Evolutionary conservation across 164 flowering plant species (phyloP), one percentile per base, ranked within the genome.

Genomic region (Vitis riparia): DNA sequence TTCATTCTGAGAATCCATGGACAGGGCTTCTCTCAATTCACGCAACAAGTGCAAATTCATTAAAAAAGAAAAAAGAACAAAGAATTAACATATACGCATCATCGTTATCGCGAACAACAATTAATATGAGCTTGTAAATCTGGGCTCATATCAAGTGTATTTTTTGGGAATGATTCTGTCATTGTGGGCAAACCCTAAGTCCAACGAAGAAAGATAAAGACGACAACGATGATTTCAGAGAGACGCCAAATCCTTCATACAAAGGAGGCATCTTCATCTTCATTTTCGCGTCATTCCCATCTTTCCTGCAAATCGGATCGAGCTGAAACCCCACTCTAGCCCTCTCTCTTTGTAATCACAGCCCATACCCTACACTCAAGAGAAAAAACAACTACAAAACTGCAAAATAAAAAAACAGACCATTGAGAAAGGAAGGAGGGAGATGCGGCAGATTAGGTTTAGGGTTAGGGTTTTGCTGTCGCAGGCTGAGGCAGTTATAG

Each of bases 121-220:
- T 55, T 66, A 63, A 58, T 29, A 8, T 27, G 52, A 23, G 12
- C 19, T 11, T 1, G 19, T 19, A 14, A 63, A 5, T 44, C 11
- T 30, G 61, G 82, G 88, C 85, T 87, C 86, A 85, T 87, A 83
- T 87, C 89, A 87, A 85, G 88, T 87, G 91, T 83, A 80, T 62
- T 32, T 51, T 53, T 62, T 23, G 23, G 44, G 55, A 74, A 73
- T 32, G 47, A 0, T 23, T 66, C 89, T 63, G 70, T 85, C 91
- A 83, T 68, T 0, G 89, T 52, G 82, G 79, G 29, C 8, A 67
- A 68, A 79, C 77, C 80, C 75, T 30, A 19, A 73, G 27, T 23
- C 27, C 27, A 23, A 62, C 32, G 72, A 61, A 67, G 55, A 37
- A 13, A 49, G 56, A 66, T 5, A 51, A 15, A 72, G 2, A 8